Evolutionary conservation across 2,329 filamentous ascomycete genomes (phyloP).

Genomic region (Alternaria sp.): DNA sequence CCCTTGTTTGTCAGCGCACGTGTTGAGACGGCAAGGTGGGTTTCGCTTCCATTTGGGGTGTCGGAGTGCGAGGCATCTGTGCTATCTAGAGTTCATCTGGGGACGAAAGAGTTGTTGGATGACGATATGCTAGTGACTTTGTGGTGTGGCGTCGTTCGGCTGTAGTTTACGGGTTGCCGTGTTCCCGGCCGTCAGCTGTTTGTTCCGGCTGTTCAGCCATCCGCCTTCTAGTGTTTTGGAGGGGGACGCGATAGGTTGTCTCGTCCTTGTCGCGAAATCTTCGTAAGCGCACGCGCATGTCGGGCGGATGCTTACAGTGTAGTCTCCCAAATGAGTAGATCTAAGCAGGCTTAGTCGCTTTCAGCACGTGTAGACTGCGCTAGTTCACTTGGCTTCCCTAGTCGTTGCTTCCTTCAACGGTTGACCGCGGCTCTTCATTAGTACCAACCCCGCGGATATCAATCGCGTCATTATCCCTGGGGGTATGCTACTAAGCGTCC

Average conservation of each 20-base stretch:
- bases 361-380: background rate
- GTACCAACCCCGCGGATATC: background rate
- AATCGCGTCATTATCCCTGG: background rate
- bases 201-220: background rate
- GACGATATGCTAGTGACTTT: background rate
- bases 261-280: background rate
- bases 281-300: background rate
- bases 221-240: background rate
- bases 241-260: background rate
- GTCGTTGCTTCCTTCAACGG: background rate
- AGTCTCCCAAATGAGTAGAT: background rate
- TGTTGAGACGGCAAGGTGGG: background rate
- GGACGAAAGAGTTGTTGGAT: background rate
- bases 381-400: background rate
- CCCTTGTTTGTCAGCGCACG: slow-evolving; percentile 1
- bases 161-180: slow-evolving; percentile 5
- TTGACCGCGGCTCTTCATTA: background rate
- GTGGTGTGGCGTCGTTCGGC: slow-evolving; percentile 4
- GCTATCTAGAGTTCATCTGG: background rate
- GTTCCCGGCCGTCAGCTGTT: background rate
- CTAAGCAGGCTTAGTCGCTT: background rate
- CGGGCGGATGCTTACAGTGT: background rate
- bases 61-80: slow-evolving; percentile 2
- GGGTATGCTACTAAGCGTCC: background rate
- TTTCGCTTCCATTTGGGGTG: slow-evolving; percentile 11